phyloP scores from a whole-genome alignment of 495 filamentous ascomycete genomes.

The Parmelia sp. region DNA sequence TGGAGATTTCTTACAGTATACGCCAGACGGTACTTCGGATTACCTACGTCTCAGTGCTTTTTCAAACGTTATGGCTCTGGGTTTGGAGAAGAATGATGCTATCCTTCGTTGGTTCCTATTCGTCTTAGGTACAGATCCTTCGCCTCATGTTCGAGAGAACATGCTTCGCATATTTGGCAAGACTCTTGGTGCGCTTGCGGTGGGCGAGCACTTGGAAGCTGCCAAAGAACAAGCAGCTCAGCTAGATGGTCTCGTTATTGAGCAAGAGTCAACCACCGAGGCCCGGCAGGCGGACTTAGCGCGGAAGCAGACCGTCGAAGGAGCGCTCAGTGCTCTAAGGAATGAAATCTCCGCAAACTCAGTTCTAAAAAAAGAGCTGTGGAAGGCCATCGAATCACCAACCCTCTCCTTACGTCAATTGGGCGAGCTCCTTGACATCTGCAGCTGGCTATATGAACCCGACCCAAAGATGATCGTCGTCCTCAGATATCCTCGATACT shows the following conservation, averaged over 20 bases:
- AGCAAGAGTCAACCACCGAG: constrained; percentile 64
- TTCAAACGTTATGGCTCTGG: constrained; percentile 70
- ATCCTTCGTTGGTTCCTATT: constrained; percentile 66
- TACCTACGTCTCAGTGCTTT: constrained; percentile 78
- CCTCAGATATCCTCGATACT: constrained; percentile 65
- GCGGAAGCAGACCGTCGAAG: constrained; percentile 67
- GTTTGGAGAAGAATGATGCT: constrained; percentile 54
- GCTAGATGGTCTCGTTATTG: constrained; percentile 65
- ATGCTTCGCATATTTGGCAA: constrained; percentile 62
- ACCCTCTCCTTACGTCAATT: constrained; percentile 63
- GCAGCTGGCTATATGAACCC: constrained; percentile 63
- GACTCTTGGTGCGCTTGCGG: constrained; percentile 71
- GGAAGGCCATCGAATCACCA: constrained; percentile 68
- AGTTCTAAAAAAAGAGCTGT: constrained; percentile 62
- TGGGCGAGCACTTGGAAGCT: constrained; percentile 50
- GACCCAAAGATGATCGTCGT: constrained; percentile 54
- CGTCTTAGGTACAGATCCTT: constrained; percentile 67
- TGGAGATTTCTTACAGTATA: constrained; percentile 72
- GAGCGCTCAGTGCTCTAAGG: constrained; percentile 61
- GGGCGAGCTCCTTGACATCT: constrained; percentile 69
- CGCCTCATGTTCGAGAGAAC: constrained; percentile 67
- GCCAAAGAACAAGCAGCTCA: constrained; percentile 19
- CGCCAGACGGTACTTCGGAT: constrained; percentile 69
- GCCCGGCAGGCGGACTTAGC: constrained; percentile 62
- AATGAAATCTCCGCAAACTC: constrained; percentile 57